phyloP scores from a whole-genome alignment of 176 grass and related monocot genomes.

The Carex pumila region DNA sequence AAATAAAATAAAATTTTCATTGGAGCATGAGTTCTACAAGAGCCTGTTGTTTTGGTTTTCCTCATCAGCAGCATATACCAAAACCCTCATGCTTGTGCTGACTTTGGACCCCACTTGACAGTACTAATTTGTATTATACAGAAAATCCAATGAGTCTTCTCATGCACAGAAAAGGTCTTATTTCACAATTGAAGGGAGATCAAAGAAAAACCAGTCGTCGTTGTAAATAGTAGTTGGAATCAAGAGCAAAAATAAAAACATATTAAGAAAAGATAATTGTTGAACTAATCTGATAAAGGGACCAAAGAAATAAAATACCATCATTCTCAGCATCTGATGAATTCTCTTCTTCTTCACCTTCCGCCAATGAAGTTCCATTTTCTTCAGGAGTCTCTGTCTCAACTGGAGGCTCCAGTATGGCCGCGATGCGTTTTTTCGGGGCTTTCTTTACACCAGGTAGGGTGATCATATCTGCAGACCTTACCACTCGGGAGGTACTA shows the following conservation, averaged over 20 bases:
- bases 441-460: constrained; percentile 82
- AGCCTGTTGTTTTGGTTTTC: background rate
- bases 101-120: background rate
- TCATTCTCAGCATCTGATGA: constrained; percentile 69
- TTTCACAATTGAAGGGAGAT: background rate
- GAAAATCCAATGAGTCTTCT: background rate
- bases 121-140: background rate
- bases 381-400: constrained; percentile 68
- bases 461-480: constrained; percentile 76
- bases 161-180: background rate
- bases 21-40: background rate
- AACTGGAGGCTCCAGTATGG: constrained; percentile 77
- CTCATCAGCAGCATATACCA: background rate
- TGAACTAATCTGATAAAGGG: background rate
- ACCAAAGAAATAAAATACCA: constrained; percentile 36
- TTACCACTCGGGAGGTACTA: constrained; percentile 63
- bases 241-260: background rate
- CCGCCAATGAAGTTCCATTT: constrained; percentile 52
- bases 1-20: background rate
- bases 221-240: background rate
- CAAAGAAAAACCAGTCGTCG: background rate
- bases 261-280: background rate
- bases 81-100: background rate
- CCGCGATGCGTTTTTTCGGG: constrained; percentile 83
- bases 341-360: constrained; percentile 55